Evolutionary conservation across 805 yeast genomes (phyloP).

Genomic region (Sporopachydermia quercuum): DNA sequence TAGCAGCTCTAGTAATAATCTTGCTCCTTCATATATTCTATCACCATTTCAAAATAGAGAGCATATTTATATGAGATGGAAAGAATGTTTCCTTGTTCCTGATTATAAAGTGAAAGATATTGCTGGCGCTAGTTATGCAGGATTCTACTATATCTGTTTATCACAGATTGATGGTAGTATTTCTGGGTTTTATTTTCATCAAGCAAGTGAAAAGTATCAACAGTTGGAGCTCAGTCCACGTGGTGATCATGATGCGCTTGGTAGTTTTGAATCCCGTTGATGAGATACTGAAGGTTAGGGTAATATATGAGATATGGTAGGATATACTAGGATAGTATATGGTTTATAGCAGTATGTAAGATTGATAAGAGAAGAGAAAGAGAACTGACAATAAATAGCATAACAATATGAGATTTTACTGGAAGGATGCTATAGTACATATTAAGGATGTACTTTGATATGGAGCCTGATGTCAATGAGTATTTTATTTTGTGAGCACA

Average conservation of each 20-base stretch:
- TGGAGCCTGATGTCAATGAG: too few relatives aligned
- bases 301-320: not conserved
- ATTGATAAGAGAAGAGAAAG: not conserved
- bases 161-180: conserved; percentile 64
- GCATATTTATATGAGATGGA: conserved; percentile 84
- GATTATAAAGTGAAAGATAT: conserved; percentile 51
- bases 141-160: conserved; percentile 78
- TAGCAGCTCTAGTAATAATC: not conserved
- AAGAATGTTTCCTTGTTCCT: conserved; percentile 75
- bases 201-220: conserved; percentile 65
- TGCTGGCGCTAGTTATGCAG: conserved; percentile 76
- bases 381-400: too few relatives aligned
- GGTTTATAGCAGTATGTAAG: too few relatives aligned
- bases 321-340: conserved; percentile 10
- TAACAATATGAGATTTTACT: too few relatives aligned
- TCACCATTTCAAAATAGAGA: conserved; percentile 22
- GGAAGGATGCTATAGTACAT: too few relatives aligned
- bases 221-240: conserved; percentile 45
- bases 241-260: not conserved
- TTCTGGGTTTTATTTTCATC: conserved; percentile 72
- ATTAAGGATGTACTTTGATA: too few relatives aligned
- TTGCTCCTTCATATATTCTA: not conserved
- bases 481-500: too few relatives aligned
- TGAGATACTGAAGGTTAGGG: conserved; percentile 2
- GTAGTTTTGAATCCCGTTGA: conserved; percentile 3